These are phyloP conservation scores for Phanerochaete carnosa DNA, from an alignment of 768 basidiomycete species.

Conservation along the genomic window DNA sequence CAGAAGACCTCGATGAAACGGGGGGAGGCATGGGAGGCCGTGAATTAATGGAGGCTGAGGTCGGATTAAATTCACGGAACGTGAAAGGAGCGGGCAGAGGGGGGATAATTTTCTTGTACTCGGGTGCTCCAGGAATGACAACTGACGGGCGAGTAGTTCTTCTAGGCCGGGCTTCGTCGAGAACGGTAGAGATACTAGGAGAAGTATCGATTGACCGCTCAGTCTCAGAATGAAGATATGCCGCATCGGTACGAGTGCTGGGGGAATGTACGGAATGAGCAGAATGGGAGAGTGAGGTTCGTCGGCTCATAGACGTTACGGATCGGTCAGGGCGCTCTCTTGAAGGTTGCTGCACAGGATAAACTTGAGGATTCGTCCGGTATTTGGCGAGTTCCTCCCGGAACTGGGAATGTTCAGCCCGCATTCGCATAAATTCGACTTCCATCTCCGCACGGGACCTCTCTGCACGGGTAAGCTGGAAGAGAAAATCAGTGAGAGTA, in stretches of 20 bases:
- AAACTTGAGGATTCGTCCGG: background rate
- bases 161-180: background rate
- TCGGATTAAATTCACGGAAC: background rate
- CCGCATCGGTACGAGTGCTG: background rate
- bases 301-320: slow-evolving; percentile 7
- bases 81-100: background rate
- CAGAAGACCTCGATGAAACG: background rate
- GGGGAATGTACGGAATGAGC: background rate
- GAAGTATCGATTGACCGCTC: background rate
- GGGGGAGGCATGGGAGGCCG: background rate
- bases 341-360: background rate
- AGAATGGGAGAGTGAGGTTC: background rate
- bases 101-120: slow-evolving; percentile 5
- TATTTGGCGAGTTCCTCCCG: slow-evolving; percentile 10
- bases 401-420: slow-evolving; percentile 10
- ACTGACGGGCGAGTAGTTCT: background rate
- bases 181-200: background rate
- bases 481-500: background rate
- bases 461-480: slow-evolving; percentile 7
- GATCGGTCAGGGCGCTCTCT: background rate
- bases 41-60: background rate
- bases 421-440: slow-evolving; percentile 4
- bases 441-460: slow-evolving; percentile 7
- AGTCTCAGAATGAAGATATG: background rate
- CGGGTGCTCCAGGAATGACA: slow-evolving; percentile 6